Percentiles rank a stretch among this genome's conserved stretches.
phyloP scores from a whole-genome alignment of 2,329 filamentous ascomycete species.

The Paecilomyces variotii region DNA sequence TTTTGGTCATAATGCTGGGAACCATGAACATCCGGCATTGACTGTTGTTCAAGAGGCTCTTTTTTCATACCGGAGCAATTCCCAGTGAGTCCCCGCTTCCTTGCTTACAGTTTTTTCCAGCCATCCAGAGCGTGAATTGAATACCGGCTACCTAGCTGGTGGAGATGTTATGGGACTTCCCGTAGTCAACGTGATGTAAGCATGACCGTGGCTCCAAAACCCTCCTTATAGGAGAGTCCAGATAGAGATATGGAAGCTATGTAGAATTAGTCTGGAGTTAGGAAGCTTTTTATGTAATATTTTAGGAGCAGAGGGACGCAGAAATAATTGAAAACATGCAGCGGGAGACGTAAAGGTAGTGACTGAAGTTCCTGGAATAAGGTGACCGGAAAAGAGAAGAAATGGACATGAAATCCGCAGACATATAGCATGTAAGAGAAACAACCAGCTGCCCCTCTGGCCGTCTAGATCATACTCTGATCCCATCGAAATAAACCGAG shows the following conservation, averaged over 20 bases:
- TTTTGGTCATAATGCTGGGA: background rate
- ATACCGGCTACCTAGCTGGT: background rate
- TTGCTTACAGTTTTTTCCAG: background rate
- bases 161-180: background rate
- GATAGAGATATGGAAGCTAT: background rate
- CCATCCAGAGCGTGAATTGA: background rate
- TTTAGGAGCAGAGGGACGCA: background rate
- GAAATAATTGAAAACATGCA: background rate
- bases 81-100: background rate
- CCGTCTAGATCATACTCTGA: background rate
- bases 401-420: background rate
- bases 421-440: background rate
- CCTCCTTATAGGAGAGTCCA: background rate
- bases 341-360: background rate
- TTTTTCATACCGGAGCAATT: background rate
- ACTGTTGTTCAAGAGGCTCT: background rate
- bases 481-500: background rate
- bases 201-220: background rate
- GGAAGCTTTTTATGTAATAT: background rate
- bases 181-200: background rate
- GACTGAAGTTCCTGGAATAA: background rate
- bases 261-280: background rate
- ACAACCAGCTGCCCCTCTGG: background rate
- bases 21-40: background rate
- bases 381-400: background rate